phyloP scores from a whole-genome alignment of 768 basidiomycete genomes.

The Leccinum aurantiacum region DNA sequence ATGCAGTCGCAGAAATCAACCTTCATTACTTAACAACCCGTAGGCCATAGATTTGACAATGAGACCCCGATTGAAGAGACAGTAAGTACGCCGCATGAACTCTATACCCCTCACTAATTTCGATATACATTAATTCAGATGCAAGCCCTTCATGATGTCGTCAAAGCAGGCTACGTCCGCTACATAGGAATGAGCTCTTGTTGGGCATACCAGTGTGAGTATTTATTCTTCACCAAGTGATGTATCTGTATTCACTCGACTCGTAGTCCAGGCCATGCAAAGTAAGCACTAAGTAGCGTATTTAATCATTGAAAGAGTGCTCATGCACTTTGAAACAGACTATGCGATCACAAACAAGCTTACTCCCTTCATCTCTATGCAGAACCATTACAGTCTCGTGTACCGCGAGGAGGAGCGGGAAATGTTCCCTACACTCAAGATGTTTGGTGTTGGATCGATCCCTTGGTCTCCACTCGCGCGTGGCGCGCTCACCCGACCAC shows the following conservation, averaged over 20 bases:
- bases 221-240: not conserved
- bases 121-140: constrained; percentile 27
- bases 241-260: constrained; percentile 3
- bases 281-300: constrained; percentile 22
- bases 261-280: constrained; percentile 41
- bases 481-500: constrained; percentile 37
- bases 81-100: constrained; percentile 14
- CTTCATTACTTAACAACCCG: not conserved
- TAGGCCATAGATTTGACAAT: constrained; percentile 49
- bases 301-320: not conserved
- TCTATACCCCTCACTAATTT: not conserved
- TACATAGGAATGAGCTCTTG: constrained; percentile 48
- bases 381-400: constrained; percentile 55
- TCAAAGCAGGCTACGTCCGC: constrained; percentile 47
- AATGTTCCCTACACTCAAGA: constrained; percentile 53
- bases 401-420: constrained; percentile 64
- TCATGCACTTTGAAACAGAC: constrained; percentile 23
- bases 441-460: constrained; percentile 45
- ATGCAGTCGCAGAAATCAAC: not conserved
- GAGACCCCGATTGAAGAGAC: constrained; percentile 53
- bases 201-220: constrained; percentile 41
- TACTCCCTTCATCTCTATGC: constrained; percentile 63
- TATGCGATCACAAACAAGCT: constrained; percentile 44
- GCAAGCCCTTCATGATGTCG: constrained; percentile 52
- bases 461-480: constrained; percentile 46